Evolutionary conservation across 768 basidiomycete genomes (phyloP), one percentile per base, ranked within the genome.

Genomic region (Tephrocybe sp.): DNA sequence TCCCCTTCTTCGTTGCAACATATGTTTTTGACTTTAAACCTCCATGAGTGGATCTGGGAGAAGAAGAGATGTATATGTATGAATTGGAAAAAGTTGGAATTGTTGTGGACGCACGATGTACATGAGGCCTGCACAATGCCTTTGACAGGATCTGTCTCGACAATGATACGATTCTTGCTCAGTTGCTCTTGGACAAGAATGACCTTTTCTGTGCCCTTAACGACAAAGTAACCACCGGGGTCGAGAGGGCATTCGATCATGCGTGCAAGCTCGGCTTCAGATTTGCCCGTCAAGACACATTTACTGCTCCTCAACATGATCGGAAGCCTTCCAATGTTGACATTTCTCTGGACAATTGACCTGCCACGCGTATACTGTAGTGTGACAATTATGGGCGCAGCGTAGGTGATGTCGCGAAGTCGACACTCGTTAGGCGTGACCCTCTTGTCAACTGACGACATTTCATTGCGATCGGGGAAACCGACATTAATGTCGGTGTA

Each of bases 141-240:
- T 68, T 98, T 98, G 36, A 84, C 84, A 17, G 78, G 70, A 68
- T 98, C 97, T 5, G 87, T 89, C 73, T 98, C 97, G 54, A 99
- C 97, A 58, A 99, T 98, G 64, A 99, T 99, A 36, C 97, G 83
- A 68, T 99, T 98, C 78, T 98, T 98, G 78, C 92, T 95, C 63
- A 98, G 71, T 71, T 99, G 97, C 66, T 98, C 97, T 68, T 99
- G 97, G 6, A 99, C 96, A 55, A 99, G 76, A 59, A 99, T 99
- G 60, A 99, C 97, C 72, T 98, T 99, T 71, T 99, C 96, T 38
- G 96, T 99, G 33, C 96, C 96, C 70, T 95, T 98, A 45, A 99
- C 97, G 52, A 99, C 88, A 68, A 99, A 99, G 66, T 98, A 98
- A 3, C 97, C 97, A n/a, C 97, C 97, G 10, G 97, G 96, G 72